phyloP scores from a whole-genome alignment of 1,139 yeast genomes.

The Maudiozyma humilis region DNA sequence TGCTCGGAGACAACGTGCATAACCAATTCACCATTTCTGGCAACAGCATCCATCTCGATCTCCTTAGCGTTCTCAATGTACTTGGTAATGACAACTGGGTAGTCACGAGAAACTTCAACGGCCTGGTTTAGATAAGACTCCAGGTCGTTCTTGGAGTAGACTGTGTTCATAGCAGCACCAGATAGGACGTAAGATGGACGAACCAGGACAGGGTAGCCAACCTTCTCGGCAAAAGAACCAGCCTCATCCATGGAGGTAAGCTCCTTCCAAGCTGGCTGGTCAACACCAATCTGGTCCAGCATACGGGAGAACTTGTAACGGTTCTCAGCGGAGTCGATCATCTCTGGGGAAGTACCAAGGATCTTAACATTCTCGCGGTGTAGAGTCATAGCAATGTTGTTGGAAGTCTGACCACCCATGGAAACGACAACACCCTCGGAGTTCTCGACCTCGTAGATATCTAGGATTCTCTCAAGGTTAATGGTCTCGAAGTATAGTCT shows the following conservation, averaged over 20 bases:
- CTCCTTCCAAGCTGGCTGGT: slow-evolving; percentile 99
- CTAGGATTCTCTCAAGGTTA: slow-evolving; percentile 89
- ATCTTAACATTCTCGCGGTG: slow-evolving; percentile 94
- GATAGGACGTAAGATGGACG: slow-evolving; percentile 96
- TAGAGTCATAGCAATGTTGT: slow-evolving; percentile 88
- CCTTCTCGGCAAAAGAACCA: slow-evolving; percentile 83
- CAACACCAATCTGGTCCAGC: slow-evolving; percentile 94
- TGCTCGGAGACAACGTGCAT: slow-evolving; percentile 99
- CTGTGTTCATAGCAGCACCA: slow-evolving; percentile 99
- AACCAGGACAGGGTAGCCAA: slow-evolving; percentile 89
- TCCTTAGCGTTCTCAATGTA: slow-evolving; percentile 96
- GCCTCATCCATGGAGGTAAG: slow-evolving; percentile 91
- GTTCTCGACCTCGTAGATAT: slow-evolving; percentile 87
- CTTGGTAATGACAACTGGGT: slow-evolving; percentile 95
- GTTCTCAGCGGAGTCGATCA: slow-evolving; percentile 97
- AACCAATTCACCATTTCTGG: slow-evolving; percentile 84
- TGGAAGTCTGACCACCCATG: slow-evolving; percentile 98
- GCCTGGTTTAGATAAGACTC: slow-evolving; percentile 87
- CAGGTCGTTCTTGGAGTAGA: slow-evolving; percentile 81
- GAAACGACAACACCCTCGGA: slow-evolving; percentile 91
- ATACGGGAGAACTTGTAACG: slow-evolving; percentile 96
- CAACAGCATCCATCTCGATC: slow-evolving; percentile 98
- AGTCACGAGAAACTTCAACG: slow-evolving; percentile 93
- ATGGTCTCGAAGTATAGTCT: slow-evolving; percentile 94
- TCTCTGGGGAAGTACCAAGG: slow-evolving; percentile 94